Base-by-base conservation (phyloP, 768 basidiomycete species). In the Rhodotorula taiwanensis region DNA sequence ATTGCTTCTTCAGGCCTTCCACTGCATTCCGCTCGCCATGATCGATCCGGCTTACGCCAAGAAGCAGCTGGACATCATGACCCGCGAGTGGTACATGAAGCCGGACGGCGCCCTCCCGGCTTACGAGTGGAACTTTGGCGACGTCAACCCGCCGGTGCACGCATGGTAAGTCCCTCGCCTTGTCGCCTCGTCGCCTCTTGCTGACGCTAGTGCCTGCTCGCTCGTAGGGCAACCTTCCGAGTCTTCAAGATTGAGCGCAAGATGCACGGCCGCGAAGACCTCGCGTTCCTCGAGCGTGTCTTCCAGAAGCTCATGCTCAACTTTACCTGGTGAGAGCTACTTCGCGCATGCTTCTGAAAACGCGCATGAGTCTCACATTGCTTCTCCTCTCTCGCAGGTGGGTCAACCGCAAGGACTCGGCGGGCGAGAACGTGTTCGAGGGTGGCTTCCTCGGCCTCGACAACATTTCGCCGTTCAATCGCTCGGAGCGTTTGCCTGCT, bases 221-320 rank as follows among this genome's bases (percentile, higher is more conserved):
- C 34, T 31, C 28, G 53, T 56, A 50, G 49, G 89, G 89, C 91
- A 1, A 95, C 93, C 0, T 99, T 99, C 81, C 84, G 95, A 63
- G 86, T 99, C 6, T 99, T 98, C 83, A 99, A 99, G 79, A 92
- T 99, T 66, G 95, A 99, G 78, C 85, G 95, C 58, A 98, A 98
- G 79, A 78, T 98, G 67, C 85, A 86, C 64, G 95, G 94, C 2
- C 81, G 81, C 61, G 93, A 94, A 73, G 95, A 99, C 74, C 71
- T 97, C 42, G 78, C 82, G 15, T 99, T 99, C 81, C 79, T 99
- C 41, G 95, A 99, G 78, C 83, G 95, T 50, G 95, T 98, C 31
- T 99, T 99, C 83, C 93, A 98, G 77, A 98, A 99, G 77, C 76
- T 99, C 55, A 77, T 99, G 25, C 79, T 99, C 43, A 97, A 99